These are phyloP conservation scores for Euphorbia schlechtendalii DNA, from an alignment of 441 rosid species.

Conservation along the genomic window DNA sequence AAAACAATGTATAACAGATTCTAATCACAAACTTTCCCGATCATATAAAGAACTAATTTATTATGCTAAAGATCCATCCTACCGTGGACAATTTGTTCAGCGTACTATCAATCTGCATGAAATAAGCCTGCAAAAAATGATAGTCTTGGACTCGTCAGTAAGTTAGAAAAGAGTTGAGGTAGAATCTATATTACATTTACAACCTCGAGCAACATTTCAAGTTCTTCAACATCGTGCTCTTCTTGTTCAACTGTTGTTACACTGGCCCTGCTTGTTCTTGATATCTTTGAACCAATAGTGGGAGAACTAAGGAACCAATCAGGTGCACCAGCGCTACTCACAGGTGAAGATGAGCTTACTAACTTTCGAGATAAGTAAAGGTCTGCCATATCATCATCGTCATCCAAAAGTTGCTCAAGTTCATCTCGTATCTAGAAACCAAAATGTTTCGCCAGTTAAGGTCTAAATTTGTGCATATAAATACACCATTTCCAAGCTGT, in stretches of 20 bases:
- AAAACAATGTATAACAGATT: neutral
- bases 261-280: constrained; percentile 85
- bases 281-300: constrained; percentile 68
- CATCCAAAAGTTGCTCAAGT: constrained; percentile 83
- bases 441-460: neutral
- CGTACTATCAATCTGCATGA: constrained; percentile 87
- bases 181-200: constrained; percentile 21
- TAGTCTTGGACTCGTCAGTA: constrained; percentile 7
- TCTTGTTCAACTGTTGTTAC: constrained; percentile 58
- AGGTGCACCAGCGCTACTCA: constrained; percentile 56
- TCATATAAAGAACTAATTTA: neutral
- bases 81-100: constrained; percentile 79
- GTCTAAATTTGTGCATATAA: neutral
- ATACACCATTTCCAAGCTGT: neutral
- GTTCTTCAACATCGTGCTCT: constrained; percentile 94
- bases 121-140: constrained; percentile 88
- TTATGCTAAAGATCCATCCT: constrained; percentile 1
- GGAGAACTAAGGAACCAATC: constrained; percentile 66
- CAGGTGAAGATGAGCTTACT: constrained; percentile 54
- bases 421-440: constrained; percentile 51
- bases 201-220: constrained; percentile 97
- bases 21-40: neutral
- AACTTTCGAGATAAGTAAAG: constrained; percentile 81
- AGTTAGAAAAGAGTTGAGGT: neutral
- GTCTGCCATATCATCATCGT: constrained; percentile 94